These are phyloP conservation scores for Diaporthe sp. DNA, from an alignment of 2,329 filamentous ascomycete genomes.

Conservation along the genomic window DNA sequence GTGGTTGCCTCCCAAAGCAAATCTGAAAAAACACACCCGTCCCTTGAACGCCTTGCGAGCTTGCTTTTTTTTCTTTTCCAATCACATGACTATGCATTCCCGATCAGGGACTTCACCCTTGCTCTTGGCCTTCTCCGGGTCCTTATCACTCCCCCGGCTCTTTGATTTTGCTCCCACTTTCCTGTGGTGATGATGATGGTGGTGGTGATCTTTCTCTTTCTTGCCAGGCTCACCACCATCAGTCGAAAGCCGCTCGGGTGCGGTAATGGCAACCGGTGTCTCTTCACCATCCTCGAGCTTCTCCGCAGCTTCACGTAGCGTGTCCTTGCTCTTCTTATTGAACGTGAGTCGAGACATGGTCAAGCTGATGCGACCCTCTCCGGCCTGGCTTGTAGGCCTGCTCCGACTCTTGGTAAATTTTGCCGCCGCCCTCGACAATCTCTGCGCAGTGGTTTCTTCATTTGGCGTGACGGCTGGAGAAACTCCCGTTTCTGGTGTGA, in stretches of 20 bases:
- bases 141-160: constrained; percentile 43
- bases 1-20: constrained; percentile 19
- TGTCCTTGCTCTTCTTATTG: constrained; percentile 67
- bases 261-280: constrained; percentile 34
- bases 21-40: constrained; percentile 10
- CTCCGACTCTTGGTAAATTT: constrained; percentile 67
- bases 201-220: constrained; percentile 46
- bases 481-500: constrained; percentile 47
- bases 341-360: constrained; percentile 69
- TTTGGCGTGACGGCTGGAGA: constrained; percentile 59
- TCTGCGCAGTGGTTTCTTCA: constrained; percentile 67
- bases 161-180: constrained; percentile 56
- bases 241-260: constrained; percentile 33
- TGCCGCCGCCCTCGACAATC: constrained; percentile 70
- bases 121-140: constrained; percentile 53
- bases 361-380: constrained; percentile 69
- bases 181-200: constrained; percentile 49
- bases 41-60: constrained; percentile 34
- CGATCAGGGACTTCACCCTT: constrained; percentile 57
- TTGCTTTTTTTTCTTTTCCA: background rate
- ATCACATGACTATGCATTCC: constrained; percentile 63
- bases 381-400: constrained; percentile 70
- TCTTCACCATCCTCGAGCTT: constrained; percentile 39
- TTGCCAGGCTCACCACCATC: constrained; percentile 43
- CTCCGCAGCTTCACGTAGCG: constrained; percentile 51